These are phyloP conservation scores for Corynascus novoguineensis DNA, from an alignment of 495 filamentous ascomycete species.

Conservation along the genomic window DNA sequence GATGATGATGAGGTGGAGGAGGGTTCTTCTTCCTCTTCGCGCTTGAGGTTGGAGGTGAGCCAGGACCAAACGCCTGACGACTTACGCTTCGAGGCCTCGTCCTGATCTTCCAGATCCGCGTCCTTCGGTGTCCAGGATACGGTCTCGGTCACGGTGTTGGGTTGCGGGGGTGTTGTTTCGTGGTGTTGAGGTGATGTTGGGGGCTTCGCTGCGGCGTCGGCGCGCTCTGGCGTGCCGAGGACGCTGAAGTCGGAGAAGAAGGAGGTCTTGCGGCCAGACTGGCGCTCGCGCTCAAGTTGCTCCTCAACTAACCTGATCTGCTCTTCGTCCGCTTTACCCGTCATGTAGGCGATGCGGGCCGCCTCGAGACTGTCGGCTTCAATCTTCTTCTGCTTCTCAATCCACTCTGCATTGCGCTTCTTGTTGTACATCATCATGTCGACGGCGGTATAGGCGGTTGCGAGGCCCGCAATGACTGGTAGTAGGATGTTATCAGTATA, in stretches of 20 bases:
- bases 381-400: slow-evolving; percentile 55
- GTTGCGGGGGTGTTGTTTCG: background rate
- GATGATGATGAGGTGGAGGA: background rate
- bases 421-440: slow-evolving; percentile 90
- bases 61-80: slow-evolving; percentile 28
- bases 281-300: slow-evolving; percentile 28
- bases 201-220: slow-evolving; percentile 4
- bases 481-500: background rate
- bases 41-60: slow-evolving; percentile 49
- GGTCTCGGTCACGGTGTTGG: slow-evolving; percentile 10
- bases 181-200: background rate
- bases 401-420: slow-evolving; percentile 58
- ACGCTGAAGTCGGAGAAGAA: slow-evolving; percentile 32
- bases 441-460: slow-evolving; percentile 72
- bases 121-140: slow-evolving; percentile 8
- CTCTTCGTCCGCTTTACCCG: slow-evolving; percentile 56
- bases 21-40: slow-evolving; percentile 50
- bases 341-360: slow-evolving; percentile 56
- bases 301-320: slow-evolving; percentile 48
- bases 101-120: background rate
- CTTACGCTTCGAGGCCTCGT: slow-evolving; percentile 25
- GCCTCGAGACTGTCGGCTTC: slow-evolving; percentile 47
- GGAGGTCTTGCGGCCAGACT: slow-evolving; percentile 19
- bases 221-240: slow-evolving; percentile 22
- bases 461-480: slow-evolving; percentile 64